phyloP scores from a whole-genome alignment of 176 grass and related monocot genomes.

The Oryza officinalis region DNA sequence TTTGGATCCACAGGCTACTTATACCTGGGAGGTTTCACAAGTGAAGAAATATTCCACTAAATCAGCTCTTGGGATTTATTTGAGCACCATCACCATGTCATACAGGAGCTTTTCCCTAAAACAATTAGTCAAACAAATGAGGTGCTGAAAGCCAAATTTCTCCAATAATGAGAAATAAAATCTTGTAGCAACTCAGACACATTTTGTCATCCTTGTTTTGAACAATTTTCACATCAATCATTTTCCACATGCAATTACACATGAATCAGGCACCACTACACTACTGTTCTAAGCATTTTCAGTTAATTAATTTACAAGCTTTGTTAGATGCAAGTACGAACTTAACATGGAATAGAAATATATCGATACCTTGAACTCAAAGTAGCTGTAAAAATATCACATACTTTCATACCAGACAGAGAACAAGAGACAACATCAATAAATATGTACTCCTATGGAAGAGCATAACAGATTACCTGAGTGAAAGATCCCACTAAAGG shows the following conservation, averaged over 20 bases:
- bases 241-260: not conserved
- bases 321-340: constrained; percentile 21
- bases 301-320: not conserved
- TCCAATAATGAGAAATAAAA: not conserved
- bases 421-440: not conserved
- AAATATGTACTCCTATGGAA: not conserved
- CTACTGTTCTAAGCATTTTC: not conserved
- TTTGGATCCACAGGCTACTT: constrained; percentile 34
- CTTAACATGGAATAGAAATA: not conserved
- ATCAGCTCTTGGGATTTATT: constrained; percentile 35
- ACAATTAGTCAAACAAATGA: constrained; percentile 24
- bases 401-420: not conserved
- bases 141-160: not conserved
- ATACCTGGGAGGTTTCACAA: constrained; percentile 43
- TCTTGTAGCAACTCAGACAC: not conserved
- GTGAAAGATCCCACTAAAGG: constrained; percentile 74
- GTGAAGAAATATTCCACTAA: constrained; percentile 23
- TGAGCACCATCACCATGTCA: constrained; percentile 37
- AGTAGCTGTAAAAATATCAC: not conserved
- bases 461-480: constrained; percentile 52
- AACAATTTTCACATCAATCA: constrained; percentile 19
- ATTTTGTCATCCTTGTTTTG: not conserved
- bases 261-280: not conserved
- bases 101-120: constrained; percentile 60
- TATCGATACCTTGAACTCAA: constrained; percentile 11